Percentiles rank a stretch among this genome's conserved stretches.
These are phyloP conservation scores for Talaromyces piceae DNA, from an alignment of 2,329 filamentous ascomycete genomes.

Conservation along the genomic window DNA sequence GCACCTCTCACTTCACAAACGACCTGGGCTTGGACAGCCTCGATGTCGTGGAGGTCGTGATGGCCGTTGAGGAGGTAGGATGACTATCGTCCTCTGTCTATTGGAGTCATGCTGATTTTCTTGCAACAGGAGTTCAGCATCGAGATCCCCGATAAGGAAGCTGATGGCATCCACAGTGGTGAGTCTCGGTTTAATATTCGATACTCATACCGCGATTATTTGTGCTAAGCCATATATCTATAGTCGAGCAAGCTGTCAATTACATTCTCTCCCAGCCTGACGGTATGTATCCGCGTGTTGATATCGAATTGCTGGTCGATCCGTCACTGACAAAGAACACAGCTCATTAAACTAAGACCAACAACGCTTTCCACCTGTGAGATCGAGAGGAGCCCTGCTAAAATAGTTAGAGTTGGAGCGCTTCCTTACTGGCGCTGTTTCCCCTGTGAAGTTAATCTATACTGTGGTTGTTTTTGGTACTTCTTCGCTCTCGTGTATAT, in stretches of 20 bases:
- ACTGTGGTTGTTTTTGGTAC: conserved; percentile 25
- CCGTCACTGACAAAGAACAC: conserved; percentile 1
- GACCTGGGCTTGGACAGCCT: conserved; percentile 95
- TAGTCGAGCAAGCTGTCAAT: conserved; percentile 88
- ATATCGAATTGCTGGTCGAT: not conserved
- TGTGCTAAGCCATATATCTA: conserved; percentile 12
- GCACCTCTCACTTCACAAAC: conserved; percentile 84
- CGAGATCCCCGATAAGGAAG: conserved; percentile 97
- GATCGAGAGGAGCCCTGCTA: conserved; percentile 22
- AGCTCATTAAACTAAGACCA: conserved; percentile 31
- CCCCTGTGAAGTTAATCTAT: conserved; percentile 32
- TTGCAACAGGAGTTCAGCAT: conserved; percentile 66
- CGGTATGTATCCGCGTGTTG: conserved; percentile 52
- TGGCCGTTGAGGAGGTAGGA: conserved; percentile 95
- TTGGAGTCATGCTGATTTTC: conserved; percentile 3
- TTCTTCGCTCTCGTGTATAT: conserved; percentile 38
- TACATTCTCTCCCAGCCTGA: conserved; percentile 93
- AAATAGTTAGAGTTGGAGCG: conserved; percentile 23
- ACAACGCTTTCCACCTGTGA: conserved; percentile 23
- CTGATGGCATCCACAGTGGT: conserved; percentile 90
- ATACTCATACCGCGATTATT: conserved; percentile 3
- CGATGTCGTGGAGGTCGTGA: conserved; percentile 98
- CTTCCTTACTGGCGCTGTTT: conserved; percentile 19
- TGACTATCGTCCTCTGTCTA: not conserved
- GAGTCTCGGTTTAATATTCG: conserved; percentile 37